Base-by-base conservation (phyloP, 83 land plant species). In the Picea mariana region DNA sequence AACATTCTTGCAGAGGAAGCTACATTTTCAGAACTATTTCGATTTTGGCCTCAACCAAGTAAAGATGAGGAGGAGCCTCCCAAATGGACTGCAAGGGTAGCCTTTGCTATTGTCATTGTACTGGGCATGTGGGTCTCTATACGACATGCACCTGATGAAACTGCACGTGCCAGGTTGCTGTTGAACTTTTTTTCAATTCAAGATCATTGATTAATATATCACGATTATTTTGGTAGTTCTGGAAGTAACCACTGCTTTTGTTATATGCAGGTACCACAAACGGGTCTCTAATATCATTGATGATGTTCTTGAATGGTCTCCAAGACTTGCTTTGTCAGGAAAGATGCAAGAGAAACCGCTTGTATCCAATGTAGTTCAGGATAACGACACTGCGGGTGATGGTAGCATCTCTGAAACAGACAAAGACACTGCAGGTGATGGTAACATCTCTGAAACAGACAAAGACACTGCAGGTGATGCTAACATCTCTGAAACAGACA, bases 131-230 rank as follows among this genome's bases (percentile, higher is more conserved):
- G 97, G 88, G 34, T 97, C 66, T 85, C 91, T 76, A 89, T 95
- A 87, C 94, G 89, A 78, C 96, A 97, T 89, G 97, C 97, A 61
- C 99, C 99, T 79, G 98, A 97, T 93, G 99, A 97, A 78, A 97
- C 98, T 83, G 97, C 98, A 26, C 90, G 99, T 84, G 91, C 98
- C 71, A 95, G 98, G 98, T 78, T 71, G 82, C 75, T 38, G 58
- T 38, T 78, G 52, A 6, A 12, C 24, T 23, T 82, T 58, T 81
- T 21, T 52, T 49, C 58, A 21, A 16, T 27, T 77, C 24, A 44
- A 75, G 6, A 15, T 76, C 26, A 40, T 58, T 81, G 23, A 69
- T 49, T 24, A 80, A 17, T 23, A 4, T 79, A 66, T 62, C 40
- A 4, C 38, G 52, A 65, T 58, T 78, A 47, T 55, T 81, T 76